Evolutionary conservation across 2,329 filamentous ascomycete species (phyloP).

Genomic region (Cladosporium velox): DNA sequence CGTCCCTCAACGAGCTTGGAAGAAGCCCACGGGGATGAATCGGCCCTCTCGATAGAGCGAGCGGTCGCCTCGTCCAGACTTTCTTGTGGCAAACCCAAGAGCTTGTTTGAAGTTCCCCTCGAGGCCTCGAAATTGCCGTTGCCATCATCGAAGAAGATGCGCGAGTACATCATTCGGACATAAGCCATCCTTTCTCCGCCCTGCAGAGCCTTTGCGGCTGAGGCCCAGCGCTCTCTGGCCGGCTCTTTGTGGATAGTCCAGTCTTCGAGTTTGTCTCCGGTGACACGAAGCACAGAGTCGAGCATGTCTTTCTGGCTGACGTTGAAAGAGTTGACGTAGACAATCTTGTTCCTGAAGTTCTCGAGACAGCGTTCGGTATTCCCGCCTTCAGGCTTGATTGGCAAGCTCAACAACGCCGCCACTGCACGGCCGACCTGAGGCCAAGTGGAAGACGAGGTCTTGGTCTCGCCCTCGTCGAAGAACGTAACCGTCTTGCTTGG

Average conservation of each 20-base stretch:
- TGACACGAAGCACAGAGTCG: conserved; percentile 60
- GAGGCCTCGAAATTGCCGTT: conserved; percentile 43
- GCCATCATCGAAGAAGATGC: conserved; percentile 50
- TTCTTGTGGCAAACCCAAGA: conserved; percentile 60
- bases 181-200: conserved; percentile 50
- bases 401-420: conserved; percentile 44
- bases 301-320: conserved; percentile 67
- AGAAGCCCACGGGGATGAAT: neutral
- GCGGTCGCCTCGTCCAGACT: conserved; percentile 59
- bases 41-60: conserved; percentile 44
- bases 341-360: conserved; percentile 50
- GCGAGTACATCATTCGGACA: conserved; percentile 55
- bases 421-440: conserved; percentile 57
- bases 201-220: conserved; percentile 50
- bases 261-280: conserved; percentile 58
- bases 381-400: conserved; percentile 41
- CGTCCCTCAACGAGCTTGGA: conserved; percentile 6
- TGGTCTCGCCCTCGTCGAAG: conserved; percentile 59
- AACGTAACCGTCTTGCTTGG: conserved; percentile 34
- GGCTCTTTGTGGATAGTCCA: conserved; percentile 60
- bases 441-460: conserved; percentile 62
- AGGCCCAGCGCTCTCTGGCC: conserved; percentile 50
- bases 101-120: conserved; percentile 56
- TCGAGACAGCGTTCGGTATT: conserved; percentile 45
- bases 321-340: conserved; percentile 60